Evolutionary conservation across 768 basidiomycete species (phyloP).

Genomic region (Phanerochaete sordida): DNA sequence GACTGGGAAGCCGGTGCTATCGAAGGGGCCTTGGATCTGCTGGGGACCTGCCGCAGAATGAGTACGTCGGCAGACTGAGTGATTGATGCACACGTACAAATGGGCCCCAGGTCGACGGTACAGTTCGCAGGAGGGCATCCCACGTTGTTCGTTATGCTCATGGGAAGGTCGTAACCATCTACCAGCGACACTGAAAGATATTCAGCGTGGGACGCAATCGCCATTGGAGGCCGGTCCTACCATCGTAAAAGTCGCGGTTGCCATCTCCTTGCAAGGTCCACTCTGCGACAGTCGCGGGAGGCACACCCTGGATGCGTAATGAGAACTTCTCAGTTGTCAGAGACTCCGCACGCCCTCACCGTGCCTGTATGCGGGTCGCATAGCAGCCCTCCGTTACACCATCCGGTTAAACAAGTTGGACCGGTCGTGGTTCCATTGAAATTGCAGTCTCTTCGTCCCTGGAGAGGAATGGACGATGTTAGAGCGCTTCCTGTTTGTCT

Average conservation of each 20-base stretch:
- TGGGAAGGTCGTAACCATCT: constrained; percentile 32
- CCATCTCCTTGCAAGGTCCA: neutral
- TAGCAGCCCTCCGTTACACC: constrained; percentile 36
- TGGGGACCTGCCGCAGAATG: constrained; percentile 24
- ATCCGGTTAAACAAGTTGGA: constrained; percentile 33
- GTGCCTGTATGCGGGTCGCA: constrained; percentile 36
- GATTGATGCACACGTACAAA: constrained; percentile 26
- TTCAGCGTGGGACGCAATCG: constrained; percentile 24
- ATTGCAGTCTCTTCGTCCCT: constrained; percentile 38
- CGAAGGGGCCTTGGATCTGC: constrained; percentile 31
- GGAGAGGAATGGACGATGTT: neutral
- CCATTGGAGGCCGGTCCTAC: constrained; percentile 31
- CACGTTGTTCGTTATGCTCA: constrained; percentile 29
- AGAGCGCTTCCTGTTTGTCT: too few relatives aligned
- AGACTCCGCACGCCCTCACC: neutral
- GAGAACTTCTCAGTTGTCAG: neutral
- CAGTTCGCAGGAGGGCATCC: constrained; percentile 32
- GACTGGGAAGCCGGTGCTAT: constrained; percentile 32
- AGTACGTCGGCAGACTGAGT: neutral
- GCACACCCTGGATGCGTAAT: constrained; percentile 16
- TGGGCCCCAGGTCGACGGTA: constrained; percentile 33
- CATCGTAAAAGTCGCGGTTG: constrained; percentile 28
- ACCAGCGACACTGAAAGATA: constrained; percentile 26
- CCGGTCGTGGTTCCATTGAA: constrained; percentile 31
- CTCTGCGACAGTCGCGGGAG: neutral